Base-by-base conservation (phyloP, 371 early-diverging fungal species). In the Rhizoclosmatium hyalinum region DNA sequence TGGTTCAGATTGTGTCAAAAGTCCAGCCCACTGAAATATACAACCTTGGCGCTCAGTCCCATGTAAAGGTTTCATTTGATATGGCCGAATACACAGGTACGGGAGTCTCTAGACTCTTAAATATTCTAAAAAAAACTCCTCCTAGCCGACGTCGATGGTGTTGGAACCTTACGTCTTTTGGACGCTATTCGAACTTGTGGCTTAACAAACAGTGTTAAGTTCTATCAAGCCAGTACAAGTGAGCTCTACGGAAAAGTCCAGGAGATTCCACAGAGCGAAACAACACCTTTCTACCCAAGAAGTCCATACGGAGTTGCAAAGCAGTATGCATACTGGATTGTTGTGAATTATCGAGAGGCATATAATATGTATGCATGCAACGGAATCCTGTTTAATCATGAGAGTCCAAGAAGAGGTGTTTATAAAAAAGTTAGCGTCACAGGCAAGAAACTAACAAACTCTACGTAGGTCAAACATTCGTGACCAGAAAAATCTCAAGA, bases 61-160 rank as follows among this genome's bases (percentile, higher is more conserved):
- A 93, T 75, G 94, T 94, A 82, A 93, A 93, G 83, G 94, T 94
- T 32, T 94, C 94, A 5, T 94, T 94, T 79, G 93, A 94, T 72
- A 92, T 94, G 93, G 90, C 95, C 46, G 93, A 94, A 81, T 94
- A 94, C 84, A 94, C 93, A 53, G 92, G 92, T 83, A 44, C 50
- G 14, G 32, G 32, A 32, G 32, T 32, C 32, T 32, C 1, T 32
- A 32, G 10, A 44, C 5, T 24, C 24, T 74, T 4, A 45, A 44
- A 3, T 2, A 8, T 21, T 12, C 55, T 19, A 71, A 4, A 44
- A 39, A 50, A 17, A 17, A 60, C 32, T 32, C 32, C 32, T 32
- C 19, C 5, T 12, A 75, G 82, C 79, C 41, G 91, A 94, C 80
- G 95, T 94, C 14, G 94, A 94, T 86, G 95, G 88, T 47, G 84